A percentile compares a stretch with the other conserved stretches of the same genome.
Evolutionary conservation across 2,329 filamentous ascomycete species (phyloP).

Genomic region (Ilyonectria mors-panacis): DNA sequence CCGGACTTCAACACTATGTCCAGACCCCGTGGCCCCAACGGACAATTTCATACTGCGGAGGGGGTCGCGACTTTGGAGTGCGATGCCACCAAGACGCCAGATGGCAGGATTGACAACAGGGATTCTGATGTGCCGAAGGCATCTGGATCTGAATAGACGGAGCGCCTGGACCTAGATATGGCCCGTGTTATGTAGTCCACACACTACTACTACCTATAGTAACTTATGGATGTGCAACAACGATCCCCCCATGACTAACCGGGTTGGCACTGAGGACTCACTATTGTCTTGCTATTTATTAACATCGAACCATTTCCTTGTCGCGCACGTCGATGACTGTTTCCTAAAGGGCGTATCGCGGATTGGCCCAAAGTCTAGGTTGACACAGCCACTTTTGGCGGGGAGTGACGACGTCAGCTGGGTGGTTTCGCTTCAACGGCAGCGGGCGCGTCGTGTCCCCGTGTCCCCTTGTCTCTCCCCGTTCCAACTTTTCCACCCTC

Average conservation of each 20-base stretch:
- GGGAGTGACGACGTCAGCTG: conserved; percentile 2
- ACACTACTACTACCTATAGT: no score
- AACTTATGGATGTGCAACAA: no score
- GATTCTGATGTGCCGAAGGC: no score
- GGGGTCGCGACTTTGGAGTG: conserved; percentile 93
- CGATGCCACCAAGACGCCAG: background rate
- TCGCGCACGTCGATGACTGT: background rate
- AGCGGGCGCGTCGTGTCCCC: background rate
- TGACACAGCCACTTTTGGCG: conserved; percentile 1
- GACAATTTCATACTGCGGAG: conserved; percentile 95
- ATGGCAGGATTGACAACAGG: no score
- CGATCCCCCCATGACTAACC: background rate
- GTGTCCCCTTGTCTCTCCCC: background rate
- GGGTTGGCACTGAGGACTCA: background rate
- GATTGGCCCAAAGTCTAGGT: background rate
- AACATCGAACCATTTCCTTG: background rate
- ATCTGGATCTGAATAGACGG: no score
- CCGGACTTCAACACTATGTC: conserved; percentile 99
- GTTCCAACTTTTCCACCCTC: background rate
- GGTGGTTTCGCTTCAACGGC: background rate
- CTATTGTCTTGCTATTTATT: background rate
- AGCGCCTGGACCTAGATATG: no score
- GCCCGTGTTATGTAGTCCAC: background rate
- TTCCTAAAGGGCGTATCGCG: background rate
- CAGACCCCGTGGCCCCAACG: conserved; percentile 91